Conservation (phyloP, 768 basidiomycete genomes). For the Russula abietina region DNA sequence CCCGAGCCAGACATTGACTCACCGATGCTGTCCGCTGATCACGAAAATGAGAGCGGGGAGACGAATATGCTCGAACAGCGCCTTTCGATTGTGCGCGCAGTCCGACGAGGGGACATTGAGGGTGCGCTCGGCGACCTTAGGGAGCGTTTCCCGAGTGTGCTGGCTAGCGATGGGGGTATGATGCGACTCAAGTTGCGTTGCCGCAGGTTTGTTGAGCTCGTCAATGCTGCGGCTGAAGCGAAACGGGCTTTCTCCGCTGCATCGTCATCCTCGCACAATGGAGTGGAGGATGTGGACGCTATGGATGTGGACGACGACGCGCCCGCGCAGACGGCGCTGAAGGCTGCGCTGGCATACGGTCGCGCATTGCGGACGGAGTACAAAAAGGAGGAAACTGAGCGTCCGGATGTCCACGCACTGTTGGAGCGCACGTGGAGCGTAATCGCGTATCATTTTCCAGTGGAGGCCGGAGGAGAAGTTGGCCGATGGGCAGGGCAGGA, state of each 20-base stretch:
- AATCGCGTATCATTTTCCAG: conserved; percentile 72
- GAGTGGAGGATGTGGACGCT: conserved; percentile 28
- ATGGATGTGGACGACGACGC: conserved; percentile 56
- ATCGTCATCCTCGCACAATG: conserved; percentile 1
- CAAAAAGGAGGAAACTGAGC: conserved; percentile 43
- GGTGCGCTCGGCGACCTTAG: conserved; percentile 52
- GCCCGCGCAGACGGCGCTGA: conserved; percentile 47
- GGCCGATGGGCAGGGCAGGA: conserved; percentile 64
- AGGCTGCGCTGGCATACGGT: conserved; percentile 66
- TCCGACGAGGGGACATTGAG: conserved; percentile 67
- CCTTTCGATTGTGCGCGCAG: conserved; percentile 63
- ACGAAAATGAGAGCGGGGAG: conserved; percentile 39
- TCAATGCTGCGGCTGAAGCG: conserved; percentile 22
- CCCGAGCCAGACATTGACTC: conserved; percentile 22
- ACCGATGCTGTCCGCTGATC: conserved; percentile 24
- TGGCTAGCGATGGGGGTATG: conserved; percentile 61
- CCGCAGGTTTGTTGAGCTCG: conserved; percentile 77
- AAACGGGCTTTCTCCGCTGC: conserved; percentile 14
- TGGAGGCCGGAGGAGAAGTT: conserved; percentile 57
- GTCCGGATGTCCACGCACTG: conserved; percentile 57
- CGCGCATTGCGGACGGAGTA: conserved; percentile 65
- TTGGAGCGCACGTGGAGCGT: conserved; percentile 74
- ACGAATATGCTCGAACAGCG: conserved; percentile 46
- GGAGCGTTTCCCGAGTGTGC: conserved; percentile 53
- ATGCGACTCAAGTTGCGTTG: conserved; percentile 79